Conservation (phyloP, 1,284 basidiomycete genomes). For the Melampsora abietis-canadensis region DNA sequence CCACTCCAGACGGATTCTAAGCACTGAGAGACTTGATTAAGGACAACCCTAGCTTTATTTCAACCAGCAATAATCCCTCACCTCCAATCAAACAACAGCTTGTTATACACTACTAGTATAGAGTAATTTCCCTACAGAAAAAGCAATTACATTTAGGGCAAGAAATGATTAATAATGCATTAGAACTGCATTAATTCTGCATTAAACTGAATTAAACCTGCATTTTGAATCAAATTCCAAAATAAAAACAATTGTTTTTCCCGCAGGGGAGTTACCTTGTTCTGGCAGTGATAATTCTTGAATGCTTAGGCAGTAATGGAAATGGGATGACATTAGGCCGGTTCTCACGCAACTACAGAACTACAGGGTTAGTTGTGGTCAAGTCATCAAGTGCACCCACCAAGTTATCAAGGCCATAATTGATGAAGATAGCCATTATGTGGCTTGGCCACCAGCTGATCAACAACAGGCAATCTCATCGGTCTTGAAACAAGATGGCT, state of each 20-base stretch:
- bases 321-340: slow-evolving; percentile 9
- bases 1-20: neutral
- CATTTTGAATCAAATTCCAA: too few species aligned
- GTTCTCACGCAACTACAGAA: neutral
- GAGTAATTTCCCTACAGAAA: too few species aligned
- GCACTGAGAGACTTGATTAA: neutral
- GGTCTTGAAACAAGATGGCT: neutral
- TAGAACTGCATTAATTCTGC: too few species aligned
- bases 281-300: neutral
- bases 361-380: neutral
- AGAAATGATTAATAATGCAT: too few species aligned
- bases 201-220: too few species aligned
- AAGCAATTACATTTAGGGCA: too few species aligned
- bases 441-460: slow-evolving; percentile 2
- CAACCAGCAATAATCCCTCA: too few species aligned
- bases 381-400: neutral
- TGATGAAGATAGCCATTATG: neutral
- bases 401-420: neutral
- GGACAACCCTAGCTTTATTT: neutral
- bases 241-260: too few species aligned
- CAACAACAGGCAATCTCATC: neutral
- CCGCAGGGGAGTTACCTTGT: too few species aligned
- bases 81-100: neutral
- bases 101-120: too few species aligned
- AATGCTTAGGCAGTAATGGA: slow-evolving; percentile 16